A percentile compares a stretch with the other conserved stretches of the same genome.
Evolutionary conservation across 2,329 filamentous ascomycete species (phyloP).

Genomic region (Aspergillus oerlinghausenensis): DNA sequence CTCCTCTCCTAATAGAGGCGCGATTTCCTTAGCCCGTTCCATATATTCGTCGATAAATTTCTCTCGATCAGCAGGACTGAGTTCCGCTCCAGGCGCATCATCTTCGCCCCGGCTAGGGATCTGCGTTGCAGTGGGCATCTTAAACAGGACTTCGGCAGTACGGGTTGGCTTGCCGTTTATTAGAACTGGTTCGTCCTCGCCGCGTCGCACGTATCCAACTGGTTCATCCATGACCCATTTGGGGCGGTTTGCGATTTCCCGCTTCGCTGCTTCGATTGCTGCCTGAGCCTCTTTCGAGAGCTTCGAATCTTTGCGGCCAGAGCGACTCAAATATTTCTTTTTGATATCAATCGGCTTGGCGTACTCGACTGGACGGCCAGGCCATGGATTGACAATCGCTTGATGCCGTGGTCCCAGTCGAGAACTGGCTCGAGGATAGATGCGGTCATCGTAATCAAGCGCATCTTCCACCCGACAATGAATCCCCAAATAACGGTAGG

Average conservation of each 20-base stretch:
- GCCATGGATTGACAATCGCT: slow-evolving; percentile 79
- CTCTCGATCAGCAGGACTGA: slow-evolving; percentile 42
- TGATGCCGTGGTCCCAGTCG: slow-evolving; percentile 88
- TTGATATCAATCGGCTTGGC: slow-evolving; percentile 85
- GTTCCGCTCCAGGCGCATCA: slow-evolving; percentile 33
- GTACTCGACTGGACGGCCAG: slow-evolving; percentile 79
- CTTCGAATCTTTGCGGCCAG: slow-evolving; percentile 70
- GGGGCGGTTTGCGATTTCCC: slow-evolving; percentile 72
- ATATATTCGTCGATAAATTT: slow-evolving; percentile 73
- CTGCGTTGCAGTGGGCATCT: slow-evolving; percentile 58
- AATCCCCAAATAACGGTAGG: slow-evolving; percentile 89
- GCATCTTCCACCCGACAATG: slow-evolving; percentile 95
- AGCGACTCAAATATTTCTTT: slow-evolving; percentile 63
- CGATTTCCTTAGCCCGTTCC: slow-evolving; percentile 60
- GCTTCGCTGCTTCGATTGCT: slow-evolving; percentile 75
- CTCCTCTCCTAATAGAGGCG: slow-evolving; percentile 64
- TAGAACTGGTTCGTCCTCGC: slow-evolving; percentile 65
- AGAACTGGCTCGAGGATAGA: slow-evolving; percentile 92
- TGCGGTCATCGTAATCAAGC: slow-evolving; percentile 93
- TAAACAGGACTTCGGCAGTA: slow-evolving; percentile 74
- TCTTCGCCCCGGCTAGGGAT: slow-evolving; percentile 43
- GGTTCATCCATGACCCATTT: slow-evolving; percentile 95
- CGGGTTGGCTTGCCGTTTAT: slow-evolving; percentile 64
- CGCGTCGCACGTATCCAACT: slow-evolving; percentile 75
- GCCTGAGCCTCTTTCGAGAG: slow-evolving; percentile 74